These are phyloP conservation scores for Picea abies DNA, from an alignment of 83 land plant genomes.

Conservation along the genomic window DNA sequence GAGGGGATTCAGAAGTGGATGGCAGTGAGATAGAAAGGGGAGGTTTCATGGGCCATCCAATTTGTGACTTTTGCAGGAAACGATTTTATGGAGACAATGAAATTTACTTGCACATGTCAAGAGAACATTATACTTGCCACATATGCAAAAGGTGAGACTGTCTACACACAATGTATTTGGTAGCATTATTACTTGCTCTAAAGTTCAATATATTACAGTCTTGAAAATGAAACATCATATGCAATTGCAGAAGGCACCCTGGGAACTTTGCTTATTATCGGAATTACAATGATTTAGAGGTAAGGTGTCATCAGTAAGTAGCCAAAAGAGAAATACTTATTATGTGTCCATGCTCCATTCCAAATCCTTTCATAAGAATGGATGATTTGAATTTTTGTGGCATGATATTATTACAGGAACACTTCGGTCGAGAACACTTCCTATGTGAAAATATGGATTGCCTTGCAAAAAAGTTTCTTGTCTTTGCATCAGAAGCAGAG, in stretches of 20 bases:
- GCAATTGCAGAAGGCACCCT: constrained; percentile 78
- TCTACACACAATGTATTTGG: too few species aligned
- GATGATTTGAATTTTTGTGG: too few species aligned
- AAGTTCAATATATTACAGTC: too few species aligned
- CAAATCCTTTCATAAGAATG: too few species aligned
- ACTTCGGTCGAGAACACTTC: constrained; percentile 82
- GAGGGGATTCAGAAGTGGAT: constrained; percentile 94
- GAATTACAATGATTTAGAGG: constrained; percentile 98
- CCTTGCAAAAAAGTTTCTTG: constrained; percentile 87
- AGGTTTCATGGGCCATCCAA: constrained; percentile 93
- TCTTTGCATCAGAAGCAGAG: constrained; percentile 82
- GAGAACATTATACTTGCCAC: constrained; percentile 96
- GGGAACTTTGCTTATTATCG: constrained; percentile 93
- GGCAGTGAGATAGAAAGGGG: constrained; percentile 77
- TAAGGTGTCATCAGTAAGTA: constrained; percentile 11
- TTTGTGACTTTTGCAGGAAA: constrained; percentile 86
- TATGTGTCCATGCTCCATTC: too few species aligned
- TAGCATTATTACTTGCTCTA: too few species aligned
- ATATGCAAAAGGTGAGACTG: constrained; percentile 85
- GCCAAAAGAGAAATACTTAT: too few species aligned
- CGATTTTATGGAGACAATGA: constrained; percentile 98
- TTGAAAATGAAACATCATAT: too few species aligned
- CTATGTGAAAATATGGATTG: constrained; percentile 89
- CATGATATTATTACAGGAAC: constrained; percentile 49
- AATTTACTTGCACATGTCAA: constrained; percentile 93